Percentiles rank a stretch among this genome's conserved stretches.
These are phyloP conservation scores for Trichoderma atrobrunneum DNA, from an alignment of 2,329 filamentous ascomycete species.

Conservation along the genomic window DNA sequence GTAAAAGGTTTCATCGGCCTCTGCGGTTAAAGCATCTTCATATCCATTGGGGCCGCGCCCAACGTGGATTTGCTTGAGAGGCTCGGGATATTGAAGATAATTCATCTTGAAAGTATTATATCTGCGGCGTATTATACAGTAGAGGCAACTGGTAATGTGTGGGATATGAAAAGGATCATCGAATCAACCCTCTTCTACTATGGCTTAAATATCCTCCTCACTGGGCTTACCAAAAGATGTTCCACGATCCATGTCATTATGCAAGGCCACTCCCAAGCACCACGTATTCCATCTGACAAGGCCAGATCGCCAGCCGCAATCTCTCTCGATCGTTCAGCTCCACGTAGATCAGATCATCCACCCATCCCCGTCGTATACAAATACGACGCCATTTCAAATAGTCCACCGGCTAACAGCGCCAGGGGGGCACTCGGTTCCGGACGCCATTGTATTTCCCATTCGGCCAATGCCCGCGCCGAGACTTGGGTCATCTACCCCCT, in stretches of 20 bases:
- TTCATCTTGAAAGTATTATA: neutral
- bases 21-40: neutral
- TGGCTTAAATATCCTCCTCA: neutral
- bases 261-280: neutral
- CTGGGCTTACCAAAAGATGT: neutral
- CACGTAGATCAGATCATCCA: neutral
- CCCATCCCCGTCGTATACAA: neutral
- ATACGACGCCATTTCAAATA: neutral
- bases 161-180: neutral
- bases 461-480: neutral
- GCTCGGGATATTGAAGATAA: neutral
- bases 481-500: neutral
- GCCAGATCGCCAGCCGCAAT: neutral
- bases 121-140: neutral
- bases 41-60: constrained; percentile 9
- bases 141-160: neutral
- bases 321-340: constrained; percentile 1
- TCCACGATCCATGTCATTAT: neutral
- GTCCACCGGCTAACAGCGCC: neutral
- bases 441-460: neutral
- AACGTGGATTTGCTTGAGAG: constrained; percentile 25
- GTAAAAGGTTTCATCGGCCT: constrained; percentile 12
- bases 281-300: neutral
- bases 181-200: neutral
- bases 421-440: neutral